Base-by-base conservation (phyloP, 306 rosid species). In the Pyrus pyrifolia region DNA sequence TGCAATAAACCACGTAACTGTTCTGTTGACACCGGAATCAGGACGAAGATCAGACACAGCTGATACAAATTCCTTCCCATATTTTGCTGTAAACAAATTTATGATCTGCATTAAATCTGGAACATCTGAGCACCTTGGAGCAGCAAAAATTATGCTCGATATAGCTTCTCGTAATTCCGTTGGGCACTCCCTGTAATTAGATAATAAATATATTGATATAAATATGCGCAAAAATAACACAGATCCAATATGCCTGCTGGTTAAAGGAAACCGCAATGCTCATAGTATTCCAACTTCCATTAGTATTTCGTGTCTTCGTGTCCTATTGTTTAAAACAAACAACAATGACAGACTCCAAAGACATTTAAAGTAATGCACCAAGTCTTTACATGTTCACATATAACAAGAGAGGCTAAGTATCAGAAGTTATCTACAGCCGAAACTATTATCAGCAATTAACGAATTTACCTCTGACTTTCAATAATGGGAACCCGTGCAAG, bases 111-210 rank as follows among this genome's bases (percentile, higher is more conserved):
- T 78, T 76, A 95, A 87, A 82, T 92, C 99, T 25, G 99, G 99
- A 74, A 95, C 76, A 82, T 95, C 99, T n/a, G 97, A 95, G 81
- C 99, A 95, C 88, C 97, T 87, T 42, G 99, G 97, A 75, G 98
- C 97, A 81, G 99, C 90, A 90, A 91, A 95, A 68, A 90, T 91
- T 81, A 95, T 88, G 85, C 97, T 95, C 4, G 99, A 87, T 78
- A 92, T 84, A 80, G 99, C 99, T 82, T 95, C 97, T 85, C 88
- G 91, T 85, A 95, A 85, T 82, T 95, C 99, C 7, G 84, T 27
- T 42, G 99, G 99, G 79, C 99, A 95, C 5, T 95, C 99, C 88
- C 99, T 92, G 78, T 75, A 81, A 55, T 49, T 45, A 17, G 21
- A 5, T 18, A 74, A 78, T 68, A 80, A 58, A 64, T 70, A 30